phyloP scores from a whole-genome alignment of 495 filamentous ascomycete species.

The Annulohypoxylon moriforme region DNA sequence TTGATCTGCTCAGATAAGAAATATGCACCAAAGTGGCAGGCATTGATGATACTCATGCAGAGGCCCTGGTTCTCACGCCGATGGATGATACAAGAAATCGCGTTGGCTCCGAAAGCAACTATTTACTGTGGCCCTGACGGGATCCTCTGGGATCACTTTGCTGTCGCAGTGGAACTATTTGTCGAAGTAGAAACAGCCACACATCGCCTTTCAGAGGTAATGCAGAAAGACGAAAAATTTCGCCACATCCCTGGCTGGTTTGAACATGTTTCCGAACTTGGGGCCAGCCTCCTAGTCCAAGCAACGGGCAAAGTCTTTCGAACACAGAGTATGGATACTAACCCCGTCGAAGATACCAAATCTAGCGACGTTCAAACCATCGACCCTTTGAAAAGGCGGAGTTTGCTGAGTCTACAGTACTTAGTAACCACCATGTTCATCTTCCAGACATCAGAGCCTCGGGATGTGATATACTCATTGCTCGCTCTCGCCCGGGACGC shows the following conservation, averaged over 20 bases:
- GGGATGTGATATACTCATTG: constrained; percentile 47
- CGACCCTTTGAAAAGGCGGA: constrained; percentile 14
- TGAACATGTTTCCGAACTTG: constrained; percentile 48
- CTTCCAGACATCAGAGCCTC: constrained; percentile 45
- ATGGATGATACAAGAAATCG: constrained; percentile 43
- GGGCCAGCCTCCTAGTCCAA: constrained; percentile 50
- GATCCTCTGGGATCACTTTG: not conserved
- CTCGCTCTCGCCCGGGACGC: constrained; percentile 46
- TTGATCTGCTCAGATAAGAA: constrained; percentile 31
- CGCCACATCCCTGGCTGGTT: constrained; percentile 28
- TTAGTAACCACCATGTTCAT: constrained; percentile 45
- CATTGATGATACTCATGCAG: constrained; percentile 49
- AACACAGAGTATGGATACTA: not conserved
- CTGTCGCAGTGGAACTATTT: constrained; percentile 2
- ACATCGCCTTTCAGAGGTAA: not conserved
- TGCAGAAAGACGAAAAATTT: constrained; percentile 14
- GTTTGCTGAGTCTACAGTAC: constrained; percentile 42
- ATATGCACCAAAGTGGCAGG: constrained; percentile 39
- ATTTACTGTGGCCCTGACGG: not conserved
- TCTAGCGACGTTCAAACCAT: not conserved
- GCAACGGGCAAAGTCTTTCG: constrained; percentile 49
- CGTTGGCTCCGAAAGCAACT: not conserved
- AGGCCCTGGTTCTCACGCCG: constrained; percentile 51
- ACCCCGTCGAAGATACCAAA: not conserved
- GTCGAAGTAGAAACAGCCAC: constrained; percentile 2